Evolutionary conservation across 495 filamentous ascomycete species (phyloP).

Genomic region (Talaromyces thailandensis): DNA sequence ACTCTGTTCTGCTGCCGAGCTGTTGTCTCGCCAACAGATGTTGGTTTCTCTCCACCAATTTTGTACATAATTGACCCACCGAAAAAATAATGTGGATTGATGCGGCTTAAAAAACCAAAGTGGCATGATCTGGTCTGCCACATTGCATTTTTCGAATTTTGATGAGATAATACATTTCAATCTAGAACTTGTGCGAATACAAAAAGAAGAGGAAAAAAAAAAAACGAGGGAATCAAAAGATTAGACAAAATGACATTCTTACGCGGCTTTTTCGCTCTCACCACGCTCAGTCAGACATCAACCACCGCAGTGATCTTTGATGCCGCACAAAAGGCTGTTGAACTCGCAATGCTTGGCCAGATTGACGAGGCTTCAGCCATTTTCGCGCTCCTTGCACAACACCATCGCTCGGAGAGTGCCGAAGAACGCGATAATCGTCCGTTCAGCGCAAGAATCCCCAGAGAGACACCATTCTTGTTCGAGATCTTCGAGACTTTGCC

Average conservation of each 20-base stretch:
- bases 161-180: not conserved
- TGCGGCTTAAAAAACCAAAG: too few relatives aligned
- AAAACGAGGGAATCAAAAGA: too few relatives aligned
- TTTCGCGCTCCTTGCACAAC: not conserved
- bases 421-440: not conserved
- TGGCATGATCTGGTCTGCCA: too few relatives aligned
- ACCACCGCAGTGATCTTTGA: not conserved
- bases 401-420: not conserved
- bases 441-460: not conserved
- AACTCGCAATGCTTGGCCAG: constrained; percentile 1
- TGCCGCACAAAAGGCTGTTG: not conserved
- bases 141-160: not conserved
- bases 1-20: too few relatives aligned
- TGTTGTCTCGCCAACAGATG: too few relatives aligned
- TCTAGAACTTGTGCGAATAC: not conserved
- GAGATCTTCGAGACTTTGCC: not conserved
- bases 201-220: not conserved
- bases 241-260: not conserved
- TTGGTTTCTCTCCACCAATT: too few relatives aligned
- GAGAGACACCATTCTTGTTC: not conserved
- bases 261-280: not conserved
- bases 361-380: not conserved
- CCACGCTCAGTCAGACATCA: not conserved
- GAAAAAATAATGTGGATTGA: too few relatives aligned
- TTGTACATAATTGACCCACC: too few relatives aligned